Conservation (phyloP, 176 grass and related monocot species). For the Oryza brachyantha region DNA sequence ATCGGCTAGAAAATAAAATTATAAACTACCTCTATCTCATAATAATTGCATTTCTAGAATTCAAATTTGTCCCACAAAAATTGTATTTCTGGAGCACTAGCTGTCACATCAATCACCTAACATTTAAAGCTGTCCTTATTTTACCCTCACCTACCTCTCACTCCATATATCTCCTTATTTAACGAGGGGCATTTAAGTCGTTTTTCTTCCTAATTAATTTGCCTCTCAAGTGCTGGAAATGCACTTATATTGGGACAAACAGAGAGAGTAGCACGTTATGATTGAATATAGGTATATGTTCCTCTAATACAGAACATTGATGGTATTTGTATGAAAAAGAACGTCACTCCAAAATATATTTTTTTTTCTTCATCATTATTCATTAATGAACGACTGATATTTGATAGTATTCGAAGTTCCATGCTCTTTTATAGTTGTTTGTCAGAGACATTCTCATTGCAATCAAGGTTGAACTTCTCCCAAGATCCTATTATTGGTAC, state of each 20-base stretch:
- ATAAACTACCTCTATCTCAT: too few species aligned
- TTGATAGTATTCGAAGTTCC: background rate
- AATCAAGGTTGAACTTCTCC: background rate
- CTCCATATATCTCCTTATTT: too few species aligned
- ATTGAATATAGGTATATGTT: background rate
- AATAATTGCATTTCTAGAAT: too few species aligned
- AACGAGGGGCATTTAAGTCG: too few species aligned
- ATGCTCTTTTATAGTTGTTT: background rate
- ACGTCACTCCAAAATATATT: background rate
- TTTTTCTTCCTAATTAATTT: too few species aligned
- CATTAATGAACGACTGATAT: background rate
- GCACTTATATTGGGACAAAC: too few species aligned
- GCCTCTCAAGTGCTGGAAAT: too few species aligned
- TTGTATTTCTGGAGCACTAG: too few species aligned
- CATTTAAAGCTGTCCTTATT: too few species aligned
- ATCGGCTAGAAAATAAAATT: background rate
- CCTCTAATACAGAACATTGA: background rate
- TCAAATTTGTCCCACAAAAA: too few species aligned
- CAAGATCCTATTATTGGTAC: background rate
- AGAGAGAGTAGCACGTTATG: background rate
- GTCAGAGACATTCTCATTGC: background rate
- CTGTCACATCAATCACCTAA: too few species aligned
- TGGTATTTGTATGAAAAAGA: background rate
- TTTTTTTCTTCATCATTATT: background rate
- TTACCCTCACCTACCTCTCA: too few species aligned